phyloP scores from a whole-genome alignment of 495 filamentous ascomycete species.

The Margaritispora aquatica region DNA sequence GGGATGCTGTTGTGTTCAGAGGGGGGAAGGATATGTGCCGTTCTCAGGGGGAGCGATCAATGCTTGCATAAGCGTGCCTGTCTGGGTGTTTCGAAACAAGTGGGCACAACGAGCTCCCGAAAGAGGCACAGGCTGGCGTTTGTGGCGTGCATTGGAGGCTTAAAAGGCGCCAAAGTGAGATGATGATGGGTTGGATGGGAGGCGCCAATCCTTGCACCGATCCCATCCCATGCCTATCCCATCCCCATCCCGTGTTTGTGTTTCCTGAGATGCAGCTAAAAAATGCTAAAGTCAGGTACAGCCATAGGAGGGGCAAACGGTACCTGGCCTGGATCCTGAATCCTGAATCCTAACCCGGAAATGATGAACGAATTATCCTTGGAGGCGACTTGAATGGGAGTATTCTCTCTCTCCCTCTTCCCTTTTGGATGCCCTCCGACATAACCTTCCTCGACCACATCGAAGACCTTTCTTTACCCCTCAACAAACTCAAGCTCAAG shows the following conservation, averaged over 20 bases:
- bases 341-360: not conserved
- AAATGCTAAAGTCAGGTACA: no score
- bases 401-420: not conserved
- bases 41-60: not conserved
- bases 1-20: no score
- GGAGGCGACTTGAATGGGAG: no score
- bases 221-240: no score
- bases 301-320: not conserved
- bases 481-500: no score
- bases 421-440: not conserved
- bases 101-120: no score
- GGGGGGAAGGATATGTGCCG: not conserved
- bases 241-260: no score
- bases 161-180: not conserved
- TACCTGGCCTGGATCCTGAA: no score
- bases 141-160: slow-evolving; percentile 1
- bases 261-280: not conserved
- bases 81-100: slow-evolving; percentile 3
- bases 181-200: not conserved
- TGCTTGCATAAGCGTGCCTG: no score
- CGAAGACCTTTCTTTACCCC: no score
- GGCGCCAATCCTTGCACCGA: not conserved
- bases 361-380: not conserved
- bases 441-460: not conserved
- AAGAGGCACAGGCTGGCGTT: not conserved